Evolutionary conservation across 805 yeast species (phyloP).

Genomic region (Wickerhamiella vanderwaltii): DNA sequence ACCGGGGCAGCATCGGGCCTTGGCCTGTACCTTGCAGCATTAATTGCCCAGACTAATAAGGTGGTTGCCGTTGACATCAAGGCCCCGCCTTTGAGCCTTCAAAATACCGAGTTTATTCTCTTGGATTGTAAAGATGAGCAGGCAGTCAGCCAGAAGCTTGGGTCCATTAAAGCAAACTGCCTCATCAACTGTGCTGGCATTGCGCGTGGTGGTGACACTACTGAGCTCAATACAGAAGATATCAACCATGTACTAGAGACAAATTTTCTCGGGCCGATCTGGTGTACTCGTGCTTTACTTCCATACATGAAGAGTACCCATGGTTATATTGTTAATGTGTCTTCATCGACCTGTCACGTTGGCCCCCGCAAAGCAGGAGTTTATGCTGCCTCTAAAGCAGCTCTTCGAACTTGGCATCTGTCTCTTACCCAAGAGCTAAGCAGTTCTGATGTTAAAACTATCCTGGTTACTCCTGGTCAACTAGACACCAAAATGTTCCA

Average conservation of each 20-base stretch:
- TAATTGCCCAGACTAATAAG: slow-evolving; percentile 13
- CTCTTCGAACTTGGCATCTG: slow-evolving; percentile 60
- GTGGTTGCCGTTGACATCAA: slow-evolving; percentile 17
- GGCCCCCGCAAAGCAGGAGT: slow-evolving; percentile 61
- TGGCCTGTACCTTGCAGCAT: slow-evolving; percentile 21
- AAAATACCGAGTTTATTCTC: slow-evolving; percentile 1
- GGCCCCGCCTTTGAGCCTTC: slow-evolving; percentile 14
- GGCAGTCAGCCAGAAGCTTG: slow-evolving; percentile 45
- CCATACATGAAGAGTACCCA: slow-evolving; percentile 48
- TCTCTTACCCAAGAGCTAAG: slow-evolving; percentile 47
- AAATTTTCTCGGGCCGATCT: slow-evolving; percentile 53
- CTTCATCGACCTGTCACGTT: slow-evolving; percentile 64
- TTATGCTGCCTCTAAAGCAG: slow-evolving; percentile 76
- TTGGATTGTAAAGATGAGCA: slow-evolving; percentile 15
- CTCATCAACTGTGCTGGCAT: slow-evolving; percentile 86
- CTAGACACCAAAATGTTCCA: slow-evolving; percentile 55
- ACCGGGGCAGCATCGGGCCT: slow-evolving; percentile 23
- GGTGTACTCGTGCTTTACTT: slow-evolving; percentile 48
- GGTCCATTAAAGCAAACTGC: slow-evolving; percentile 65
- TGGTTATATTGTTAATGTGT: slow-evolving; percentile 62
- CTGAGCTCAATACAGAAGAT: slow-evolving; percentile 22
- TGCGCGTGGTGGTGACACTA: slow-evolving; percentile 50
- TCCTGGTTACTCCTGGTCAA: slow-evolving; percentile 71
- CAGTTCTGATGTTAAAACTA: slow-evolving; percentile 48
- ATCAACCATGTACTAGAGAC: slow-evolving; percentile 46